phyloP scores from a whole-genome alignment of 2,329 filamentous ascomycete genomes.

The Arthrobotrys musiformis region DNA sequence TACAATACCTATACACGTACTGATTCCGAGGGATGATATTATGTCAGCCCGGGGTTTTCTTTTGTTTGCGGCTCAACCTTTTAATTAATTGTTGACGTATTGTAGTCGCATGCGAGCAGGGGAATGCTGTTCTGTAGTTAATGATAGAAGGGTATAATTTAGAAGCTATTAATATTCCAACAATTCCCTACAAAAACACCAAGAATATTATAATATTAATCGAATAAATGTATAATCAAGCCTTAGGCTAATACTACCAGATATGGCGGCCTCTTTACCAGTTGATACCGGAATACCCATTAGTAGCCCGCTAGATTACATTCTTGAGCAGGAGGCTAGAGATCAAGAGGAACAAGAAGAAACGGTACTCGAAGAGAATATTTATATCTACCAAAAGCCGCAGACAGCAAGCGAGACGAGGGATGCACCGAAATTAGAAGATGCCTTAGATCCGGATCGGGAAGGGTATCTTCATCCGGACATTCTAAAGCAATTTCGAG shows the following conservation, averaged over 20 bases:
- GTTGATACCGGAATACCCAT: background rate
- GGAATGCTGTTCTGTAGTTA: no score
- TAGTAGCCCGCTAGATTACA: background rate
- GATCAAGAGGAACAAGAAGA: no score
- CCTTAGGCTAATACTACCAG: no score
- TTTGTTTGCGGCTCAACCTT: background rate
- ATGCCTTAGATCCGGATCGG: background rate
- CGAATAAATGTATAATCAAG: no score
- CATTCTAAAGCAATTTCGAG: conserved; percentile 1
- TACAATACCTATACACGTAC: background rate
- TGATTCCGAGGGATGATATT: background rate
- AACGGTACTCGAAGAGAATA: background rate
- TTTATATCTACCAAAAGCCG: conserved; percentile 7
- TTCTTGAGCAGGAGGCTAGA: background rate
- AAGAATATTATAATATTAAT: no score
- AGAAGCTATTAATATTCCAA: no score
- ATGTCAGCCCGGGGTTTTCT: background rate
- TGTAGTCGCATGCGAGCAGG: no score
- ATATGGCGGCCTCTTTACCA: background rate
- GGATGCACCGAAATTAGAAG: background rate
- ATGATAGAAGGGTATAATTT: no score
- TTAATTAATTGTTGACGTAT: no score
- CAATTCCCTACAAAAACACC: no score
- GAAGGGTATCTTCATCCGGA: background rate
- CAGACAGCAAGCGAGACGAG: background rate